A percentile compares a stretch with the other conserved stretches of the same genome.
Conservation (phyloP, 441 rosid genomes). For the Isatis lusitanica region DNA sequence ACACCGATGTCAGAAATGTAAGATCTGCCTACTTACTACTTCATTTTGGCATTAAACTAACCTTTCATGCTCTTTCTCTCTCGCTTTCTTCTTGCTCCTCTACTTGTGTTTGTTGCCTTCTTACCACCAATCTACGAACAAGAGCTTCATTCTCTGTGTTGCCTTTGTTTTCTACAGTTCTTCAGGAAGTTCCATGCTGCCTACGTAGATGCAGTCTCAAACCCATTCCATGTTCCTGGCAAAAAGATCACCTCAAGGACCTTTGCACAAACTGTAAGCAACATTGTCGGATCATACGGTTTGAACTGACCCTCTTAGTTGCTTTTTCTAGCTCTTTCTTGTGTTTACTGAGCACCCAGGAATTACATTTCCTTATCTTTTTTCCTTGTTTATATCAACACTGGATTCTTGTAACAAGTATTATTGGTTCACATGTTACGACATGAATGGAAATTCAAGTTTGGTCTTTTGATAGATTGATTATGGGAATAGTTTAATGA, state of each 20-base stretch:
- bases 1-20: conserved; percentile 87
- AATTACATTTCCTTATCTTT: conserved; percentile 7
- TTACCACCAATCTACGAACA: neutral
- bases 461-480: conserved; percentile 4
- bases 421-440: neutral
- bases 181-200: conserved; percentile 90
- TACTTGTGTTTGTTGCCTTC: neutral
- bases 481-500: conserved; percentile 37
- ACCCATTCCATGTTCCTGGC: conserved; percentile 91
- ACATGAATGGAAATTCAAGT: neutral
- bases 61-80: neutral
- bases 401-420: conserved; percentile 1
- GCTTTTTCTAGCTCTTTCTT: conserved; percentile 1
- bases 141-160: neutral
- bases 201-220: conserved; percentile 89
- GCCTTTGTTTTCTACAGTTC: conserved; percentile 45
- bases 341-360: neutral
- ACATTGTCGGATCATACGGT: conserved; percentile 82
- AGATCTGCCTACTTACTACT: conserved; percentile 32
- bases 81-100: neutral
- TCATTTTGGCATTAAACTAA: too few species aligned
- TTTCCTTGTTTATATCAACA: conserved; percentile 11
- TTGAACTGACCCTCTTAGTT: conserved; percentile 39
- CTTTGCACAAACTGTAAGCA: conserved; percentile 77
- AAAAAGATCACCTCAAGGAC: conserved; percentile 89